Base-by-base conservation (phyloP, 2,329 filamentous ascomycete species). In the Trichoderma hamatum region DNA sequence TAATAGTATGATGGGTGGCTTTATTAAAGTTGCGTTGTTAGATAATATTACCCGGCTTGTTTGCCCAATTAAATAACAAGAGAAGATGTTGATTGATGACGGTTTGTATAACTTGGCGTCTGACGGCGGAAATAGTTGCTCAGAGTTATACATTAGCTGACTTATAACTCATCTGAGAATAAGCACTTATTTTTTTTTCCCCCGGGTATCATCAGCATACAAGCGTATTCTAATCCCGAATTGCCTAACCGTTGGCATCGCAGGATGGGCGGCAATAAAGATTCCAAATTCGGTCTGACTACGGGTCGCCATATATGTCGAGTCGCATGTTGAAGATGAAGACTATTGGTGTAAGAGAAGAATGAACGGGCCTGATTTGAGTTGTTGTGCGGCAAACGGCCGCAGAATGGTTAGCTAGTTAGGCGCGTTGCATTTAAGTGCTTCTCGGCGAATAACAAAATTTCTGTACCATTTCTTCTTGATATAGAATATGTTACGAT, bases 281-380 rank as follows among this genome's bases (percentile, higher is more conserved):
- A 49, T 49, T 21, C 9, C 9, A 4, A 21, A 4, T 49, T n/a
- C 9, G n/a, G 3, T 21, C n/a, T 49, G n/a, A 10, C 43, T 3
- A n/a, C 2, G n/a, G 10, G 3, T 13, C 4, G 5, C 3, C 4
- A 5, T 6, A 46, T 13, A 1, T 0, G 19, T 21, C 4, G n/a
- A 49, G 9, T 49, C 4, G n/a, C 13, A 5, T 49, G 10, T 49
- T 49, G 43, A 9, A 46, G n/a, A n/a, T 13, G 46, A 49, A 13
- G 46, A 49, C 10, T 24, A 11, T 49, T 13, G 43, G 43, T 49
- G 43, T 21, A 21, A 21, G 43, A 11, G 43, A 21, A 4, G n/a
- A 11, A 49, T 24, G 11, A 49, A 11, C 9, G 43, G 3, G 43
- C 10, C 4, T 4, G 43, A 11, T 11, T 7, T 49, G 11, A 49